Evolutionary conservation across 352 stramenopile species (phyloP).

Genomic region (Pythium sukuiense): DNA sequence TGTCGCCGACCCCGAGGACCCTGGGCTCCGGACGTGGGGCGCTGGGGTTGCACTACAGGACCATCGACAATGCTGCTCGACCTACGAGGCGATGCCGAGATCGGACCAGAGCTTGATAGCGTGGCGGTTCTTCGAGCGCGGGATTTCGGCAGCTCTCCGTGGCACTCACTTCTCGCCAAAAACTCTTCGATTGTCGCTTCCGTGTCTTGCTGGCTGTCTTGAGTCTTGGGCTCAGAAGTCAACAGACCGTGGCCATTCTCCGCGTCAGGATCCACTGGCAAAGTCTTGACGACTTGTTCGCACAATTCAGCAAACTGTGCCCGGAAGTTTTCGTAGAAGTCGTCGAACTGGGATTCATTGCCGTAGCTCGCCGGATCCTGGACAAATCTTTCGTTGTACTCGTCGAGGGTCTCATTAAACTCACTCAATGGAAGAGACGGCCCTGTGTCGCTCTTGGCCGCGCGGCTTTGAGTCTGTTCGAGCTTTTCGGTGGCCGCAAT

Average conservation of each 20-base stretch:
- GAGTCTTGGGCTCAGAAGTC: neutral
- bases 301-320: conserved; percentile 37
- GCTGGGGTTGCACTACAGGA: conserved; percentile 1
- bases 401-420: conserved; percentile 29
- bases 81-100: neutral
- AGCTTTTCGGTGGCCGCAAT: neutral
- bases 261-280: conserved; percentile 13
- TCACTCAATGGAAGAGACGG: neutral
- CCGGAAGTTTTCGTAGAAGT: conserved; percentile 32
- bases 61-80: neutral
- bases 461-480: neutral
- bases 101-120: neutral
- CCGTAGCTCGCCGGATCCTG: conserved; percentile 6
- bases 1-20: neutral
- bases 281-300: conserved; percentile 27
- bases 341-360: conserved; percentile 20
- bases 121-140: neutral
- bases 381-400: conserved; percentile 30
- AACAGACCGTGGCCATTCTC: neutral
- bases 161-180: conserved; percentile 14
- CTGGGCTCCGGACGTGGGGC: conserved; percentile 5
- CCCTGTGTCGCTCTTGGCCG: neutral
- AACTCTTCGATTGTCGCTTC: conserved; percentile 28
- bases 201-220: neutral
- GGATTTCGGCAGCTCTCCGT: too few relatives aligned